Percentiles rank a stretch among this genome's conserved stretches.
phyloP scores from a whole-genome alignment of 2,329 filamentous ascomycete species.

The Verticillium isaacii region DNA sequence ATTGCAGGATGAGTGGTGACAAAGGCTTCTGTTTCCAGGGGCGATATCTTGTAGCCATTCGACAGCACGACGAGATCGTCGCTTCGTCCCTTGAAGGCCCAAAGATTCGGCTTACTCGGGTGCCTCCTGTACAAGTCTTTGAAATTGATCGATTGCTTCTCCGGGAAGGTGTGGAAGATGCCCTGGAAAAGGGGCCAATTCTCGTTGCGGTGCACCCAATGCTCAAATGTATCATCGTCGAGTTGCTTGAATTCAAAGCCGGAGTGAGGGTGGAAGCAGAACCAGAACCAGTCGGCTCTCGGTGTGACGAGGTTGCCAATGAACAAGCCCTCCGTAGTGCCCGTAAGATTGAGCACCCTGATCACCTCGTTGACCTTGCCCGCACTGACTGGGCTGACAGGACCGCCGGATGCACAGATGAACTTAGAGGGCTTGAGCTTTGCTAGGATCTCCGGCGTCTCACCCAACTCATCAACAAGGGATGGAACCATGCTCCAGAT shows the following conservation, averaged over 20 bases:
- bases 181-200: constrained; percentile 22
- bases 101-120: constrained; percentile 19
- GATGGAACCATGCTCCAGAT: constrained; percentile 33
- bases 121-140: constrained; percentile 24
- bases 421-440: constrained; percentile 27
- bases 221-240: constrained; percentile 22
- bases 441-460: constrained; percentile 21
- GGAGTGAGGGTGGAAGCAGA: constrained; percentile 26
- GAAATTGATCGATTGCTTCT: constrained; percentile 20
- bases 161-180: constrained; percentile 25
- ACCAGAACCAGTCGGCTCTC: constrained; percentile 20
- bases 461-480: constrained; percentile 26
- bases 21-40: constrained; percentile 22
- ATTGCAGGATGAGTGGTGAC: constrained; percentile 19
- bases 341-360: constrained; percentile 26
- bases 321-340: constrained; percentile 27
- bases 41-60: constrained; percentile 25
- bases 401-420: constrained; percentile 30
- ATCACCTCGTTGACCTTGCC: constrained; percentile 25
- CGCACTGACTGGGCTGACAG: constrained; percentile 20
- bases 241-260: constrained; percentile 28
- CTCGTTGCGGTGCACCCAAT: constrained; percentile 25
- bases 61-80: constrained; percentile 24
- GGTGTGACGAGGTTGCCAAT: constrained; percentile 23
- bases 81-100: constrained; percentile 22